Conservation (phyloP, 176 grass and related monocot genomes). For the Panicum miliaceum region DNA sequence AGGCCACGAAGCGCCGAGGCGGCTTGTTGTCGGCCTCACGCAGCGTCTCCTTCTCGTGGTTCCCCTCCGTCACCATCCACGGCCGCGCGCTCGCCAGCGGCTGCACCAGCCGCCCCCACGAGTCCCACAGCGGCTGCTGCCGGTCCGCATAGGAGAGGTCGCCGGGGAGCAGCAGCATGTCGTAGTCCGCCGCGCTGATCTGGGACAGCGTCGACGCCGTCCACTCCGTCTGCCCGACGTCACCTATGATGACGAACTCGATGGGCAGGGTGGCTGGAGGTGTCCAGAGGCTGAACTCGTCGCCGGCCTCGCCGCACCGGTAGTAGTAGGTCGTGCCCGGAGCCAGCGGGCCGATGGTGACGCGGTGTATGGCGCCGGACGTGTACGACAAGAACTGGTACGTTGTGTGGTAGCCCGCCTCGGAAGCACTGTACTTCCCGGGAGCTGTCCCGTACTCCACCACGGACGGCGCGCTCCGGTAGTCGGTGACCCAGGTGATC, state of each 20-base stretch:
- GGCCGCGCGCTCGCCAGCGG: conserved; percentile 72
- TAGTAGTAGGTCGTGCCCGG: conserved; percentile 59
- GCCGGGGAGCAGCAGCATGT: conserved; percentile 59
- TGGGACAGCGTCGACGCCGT: conserved; percentile 55
- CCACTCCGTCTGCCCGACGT: conserved; percentile 71
- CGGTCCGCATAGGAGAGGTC: conserved; percentile 70
- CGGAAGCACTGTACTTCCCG: conserved; percentile 25
- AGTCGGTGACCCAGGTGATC: conserved; percentile 62
- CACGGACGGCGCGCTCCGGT: conserved; percentile 51
- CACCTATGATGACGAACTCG: conserved; percentile 61
- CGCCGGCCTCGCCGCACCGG: conserved; percentile 46
- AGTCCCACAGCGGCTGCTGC: conserved; percentile 70
- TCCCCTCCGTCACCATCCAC: conserved; percentile 82
- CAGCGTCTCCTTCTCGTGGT: conserved; percentile 68
- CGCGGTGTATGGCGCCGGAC: conserved; percentile 63
- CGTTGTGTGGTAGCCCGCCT: conserved; percentile 46
- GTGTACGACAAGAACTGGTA: conserved; percentile 55
- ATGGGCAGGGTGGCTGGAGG: conserved; percentile 59
- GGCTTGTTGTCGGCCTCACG: conserved; percentile 1
- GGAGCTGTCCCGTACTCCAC: conserved; percentile 62
- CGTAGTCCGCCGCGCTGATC: conserved; percentile 37
- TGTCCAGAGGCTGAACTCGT: conserved; percentile 55
- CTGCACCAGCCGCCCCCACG: conserved; percentile 65
- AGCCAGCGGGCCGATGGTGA: conserved; percentile 59
- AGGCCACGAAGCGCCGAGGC: conserved; percentile 40